A percentile compares a stretch with the other conserved stretches of the same genome.
Evolutionary conservation across 2,329 filamentous ascomycete species (phyloP).

Genomic region (Cladophialophora immunda): DNA sequence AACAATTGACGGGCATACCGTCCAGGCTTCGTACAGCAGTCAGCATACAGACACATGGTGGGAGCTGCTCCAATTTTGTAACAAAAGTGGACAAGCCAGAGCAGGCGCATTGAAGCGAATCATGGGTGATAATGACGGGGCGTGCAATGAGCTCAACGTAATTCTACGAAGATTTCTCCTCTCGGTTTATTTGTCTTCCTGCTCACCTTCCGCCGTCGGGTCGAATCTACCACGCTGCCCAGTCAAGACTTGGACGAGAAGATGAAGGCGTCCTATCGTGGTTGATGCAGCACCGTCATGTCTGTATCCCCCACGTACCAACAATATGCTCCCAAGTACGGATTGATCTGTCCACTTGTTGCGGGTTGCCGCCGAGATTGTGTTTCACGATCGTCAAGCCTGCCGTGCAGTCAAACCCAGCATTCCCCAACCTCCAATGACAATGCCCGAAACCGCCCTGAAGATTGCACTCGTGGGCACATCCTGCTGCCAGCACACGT

Average conservation of each 20-base stretch:
- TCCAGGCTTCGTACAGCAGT: background rate
- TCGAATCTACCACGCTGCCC: background rate
- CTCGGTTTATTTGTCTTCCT: background rate
- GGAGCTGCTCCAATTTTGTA: slow-evolving; percentile 2
- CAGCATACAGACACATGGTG: slow-evolving; percentile 7
- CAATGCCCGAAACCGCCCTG: slow-evolving; percentile 33
- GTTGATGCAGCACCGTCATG: no score
- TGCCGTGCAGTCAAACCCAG: slow-evolving; percentile 32
- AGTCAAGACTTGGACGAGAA: no score
- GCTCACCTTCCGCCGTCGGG: no score
- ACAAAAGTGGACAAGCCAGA: slow-evolving; percentile 1
- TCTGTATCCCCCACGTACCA: no score
- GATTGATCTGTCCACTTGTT: no score
- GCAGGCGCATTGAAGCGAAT: background rate
- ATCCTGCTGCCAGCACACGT: slow-evolving; percentile 41
- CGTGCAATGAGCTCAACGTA: background rate
- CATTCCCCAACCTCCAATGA: slow-evolving; percentile 41
- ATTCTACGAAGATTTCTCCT: background rate
- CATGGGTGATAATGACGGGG: background rate
- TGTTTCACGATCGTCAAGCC: no score
- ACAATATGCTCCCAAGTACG: no score
- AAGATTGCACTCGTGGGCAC: slow-evolving; percentile 39
- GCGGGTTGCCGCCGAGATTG: no score
- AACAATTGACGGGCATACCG: background rate
- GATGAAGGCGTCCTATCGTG: no score